Evolutionary conservation across 2,329 filamentous ascomycete genomes (phyloP), one percentile per base, ranked within the genome.

Genomic region (Hymenoscyphus albidus): DNA sequence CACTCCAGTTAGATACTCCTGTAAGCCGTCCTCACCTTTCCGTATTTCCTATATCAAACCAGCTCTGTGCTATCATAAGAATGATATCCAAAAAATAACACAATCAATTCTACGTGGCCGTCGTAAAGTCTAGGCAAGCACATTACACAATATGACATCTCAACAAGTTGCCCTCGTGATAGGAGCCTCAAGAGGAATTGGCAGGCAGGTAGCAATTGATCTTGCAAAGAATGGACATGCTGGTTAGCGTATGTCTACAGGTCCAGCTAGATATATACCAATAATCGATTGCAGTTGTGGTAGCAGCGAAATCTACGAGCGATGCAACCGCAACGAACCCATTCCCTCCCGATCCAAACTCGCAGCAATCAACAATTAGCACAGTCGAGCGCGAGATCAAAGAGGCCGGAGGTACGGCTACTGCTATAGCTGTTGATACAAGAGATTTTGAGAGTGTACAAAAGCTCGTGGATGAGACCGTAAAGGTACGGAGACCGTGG

Each of bases 341-440:
- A 0, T 92, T 91, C 73, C 89, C 90, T 1, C 91, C 91, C 1
- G 82, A 92, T 71, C 90, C 91, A 14, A 93, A 94, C 77, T 93
- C 90, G 2, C 76, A 81, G 0, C 76, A 84, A 59, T 93, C 90
- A 16, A 95, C 91, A 32, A 92, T 95, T 78, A 91, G 82, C 76
- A 95, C 92, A 1, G 92, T 95, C 48, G 85, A 83, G 65, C 85
- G 86, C 55, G 91, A 96, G 75, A 94, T 95, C 70, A 78, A 74
- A 18, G 81, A 86, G 65, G 79, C 84, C 0, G 88, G 88, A 48
- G 87, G 87, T 54, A 79, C 82, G 9, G 89, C 90, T 0, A 83
- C 82, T 0, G 85, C 91, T 5, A 79, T 94, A 22, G 77, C 83
- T 6, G 89, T 92, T 7, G 91, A 96, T 73, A 88, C 89, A 0